Base-by-base conservation (phyloP, 805 yeast species). In the Zygosaccharomyces bailii region DNA sequence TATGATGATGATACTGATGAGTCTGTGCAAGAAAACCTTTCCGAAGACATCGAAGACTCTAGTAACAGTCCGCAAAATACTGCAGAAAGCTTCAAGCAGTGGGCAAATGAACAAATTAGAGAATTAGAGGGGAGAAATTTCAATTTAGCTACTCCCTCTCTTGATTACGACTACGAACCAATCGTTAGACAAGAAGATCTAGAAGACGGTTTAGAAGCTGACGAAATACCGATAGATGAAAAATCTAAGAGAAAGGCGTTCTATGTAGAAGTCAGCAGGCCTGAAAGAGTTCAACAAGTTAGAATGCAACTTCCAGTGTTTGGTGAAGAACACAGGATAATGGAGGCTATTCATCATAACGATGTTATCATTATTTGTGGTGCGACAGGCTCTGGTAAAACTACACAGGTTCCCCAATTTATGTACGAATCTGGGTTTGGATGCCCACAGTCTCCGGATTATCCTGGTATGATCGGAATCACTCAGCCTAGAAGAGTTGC, bases 361-460 rank as follows among this genome's bases (percentile, higher is more conserved):
- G 96, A 90, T 57, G 84, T 91, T 48, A 80, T 90, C 0, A 83
- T 93, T 10, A 74, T 93, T 19, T 91, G 97, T 69, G 99, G 99
- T 73, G 98, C 90, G 57, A 93, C 99, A 1, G 99, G 99, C 56
- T 89, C 97, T 2, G 99, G 99, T 67, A 93, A 93, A 64, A 93
- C 99, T 1, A 93, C 99, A 0, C 99, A 93, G 67, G 90, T 93
- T 4, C 99, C 99, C 0, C 99, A 93, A 62, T 93, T 93, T 58
- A 67, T 93, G 35, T 88, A 81, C 59, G 99, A 93, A 66, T 79
- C 96, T 0, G 98, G 98, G 1, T 91, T 84, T 60, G 97, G 96
- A 4, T 63, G 68, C 34, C 53, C 61, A 5, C 73, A 74, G 5
- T 67, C 69, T 4, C 69, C 79, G 5, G 79, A 79, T 5, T 78